phyloP scores from a whole-genome alignment of 1,284 basidiomycete species.

The Pterulicium gracile region DNA sequence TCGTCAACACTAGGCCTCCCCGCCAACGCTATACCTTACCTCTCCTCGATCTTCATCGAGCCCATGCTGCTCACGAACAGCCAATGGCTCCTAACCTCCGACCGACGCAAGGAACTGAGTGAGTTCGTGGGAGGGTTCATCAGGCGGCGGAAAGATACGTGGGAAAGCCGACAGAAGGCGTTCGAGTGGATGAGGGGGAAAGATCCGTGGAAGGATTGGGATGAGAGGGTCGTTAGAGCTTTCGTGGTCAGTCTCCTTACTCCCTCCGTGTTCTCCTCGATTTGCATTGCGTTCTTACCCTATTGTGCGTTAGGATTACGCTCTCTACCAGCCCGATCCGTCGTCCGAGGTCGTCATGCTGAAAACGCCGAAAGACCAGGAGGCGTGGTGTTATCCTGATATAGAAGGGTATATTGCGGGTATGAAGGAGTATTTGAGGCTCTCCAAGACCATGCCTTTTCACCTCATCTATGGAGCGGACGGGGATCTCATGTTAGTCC shows the following conservation, averaged over 20 bases:
- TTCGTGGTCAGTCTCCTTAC: slow-evolving; percentile 20
- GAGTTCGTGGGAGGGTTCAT: slow-evolving; percentile 25
- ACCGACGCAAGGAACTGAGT: slow-evolving; percentile 24
- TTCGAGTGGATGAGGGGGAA: slow-evolving; percentile 25
- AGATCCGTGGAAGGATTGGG: slow-evolving; percentile 32
- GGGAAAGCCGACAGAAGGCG: slow-evolving; percentile 24
- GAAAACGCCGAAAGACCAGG: not conserved
- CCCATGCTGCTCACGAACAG: slow-evolving; percentile 26
- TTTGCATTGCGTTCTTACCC: not conserved
- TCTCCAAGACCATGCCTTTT: not conserved
- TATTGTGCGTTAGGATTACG: not conserved
- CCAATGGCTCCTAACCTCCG: slow-evolving; percentile 22
- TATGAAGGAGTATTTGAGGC: not conserved
- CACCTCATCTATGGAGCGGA: not conserved
- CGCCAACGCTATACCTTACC: slow-evolving; percentile 16
- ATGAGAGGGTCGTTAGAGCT: slow-evolving; percentile 21
- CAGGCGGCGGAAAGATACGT: slow-evolving; percentile 23
- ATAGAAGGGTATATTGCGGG: not conserved
- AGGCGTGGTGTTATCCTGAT: not conserved
- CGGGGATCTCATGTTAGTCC: not conserved
- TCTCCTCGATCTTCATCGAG: slow-evolving; percentile 29
- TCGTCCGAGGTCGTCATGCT: not conserved
- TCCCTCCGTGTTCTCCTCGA: not conserved
- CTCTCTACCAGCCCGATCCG: not conserved
- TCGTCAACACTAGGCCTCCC: slow-evolving; percentile 21